Evolutionary conservation across 129 eudicot genomes (phyloP).

Genomic region (Solidago caesia): DNA sequence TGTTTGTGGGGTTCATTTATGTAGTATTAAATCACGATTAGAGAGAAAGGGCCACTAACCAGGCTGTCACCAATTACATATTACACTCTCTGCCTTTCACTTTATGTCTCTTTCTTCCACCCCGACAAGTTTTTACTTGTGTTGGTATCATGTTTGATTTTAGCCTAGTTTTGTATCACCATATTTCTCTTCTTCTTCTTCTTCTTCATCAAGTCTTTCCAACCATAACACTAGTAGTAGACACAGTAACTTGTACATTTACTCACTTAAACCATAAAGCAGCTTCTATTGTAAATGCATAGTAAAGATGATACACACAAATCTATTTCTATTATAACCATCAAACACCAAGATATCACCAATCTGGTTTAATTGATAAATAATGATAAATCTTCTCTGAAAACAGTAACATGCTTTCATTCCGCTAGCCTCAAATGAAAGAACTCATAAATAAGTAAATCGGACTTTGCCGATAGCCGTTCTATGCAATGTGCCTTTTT

Average conservation of each 20-base stretch:
- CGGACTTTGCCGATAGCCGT: too few species aligned
- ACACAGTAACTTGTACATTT: background rate
- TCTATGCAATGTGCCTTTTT: background rate
- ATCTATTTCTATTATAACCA: background rate
- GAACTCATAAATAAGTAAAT: too few species aligned
- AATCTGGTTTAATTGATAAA: background rate
- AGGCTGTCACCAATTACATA: constrained; percentile 45
- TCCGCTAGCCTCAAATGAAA: background rate
- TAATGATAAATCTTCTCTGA: background rate
- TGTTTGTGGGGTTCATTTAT: constrained; percentile 43
- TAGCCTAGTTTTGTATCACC: constrained; percentile 10
- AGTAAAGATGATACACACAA: background rate
- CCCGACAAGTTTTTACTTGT: constrained; percentile 33
- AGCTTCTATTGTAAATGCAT: background rate
- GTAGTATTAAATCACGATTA: constrained; percentile 32
- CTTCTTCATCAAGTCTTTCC: constrained; percentile 6
- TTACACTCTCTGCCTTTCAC: constrained; percentile 25
- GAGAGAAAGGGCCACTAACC: constrained; percentile 39
- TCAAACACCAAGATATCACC: constrained; percentile 8
- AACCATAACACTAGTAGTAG: background rate
- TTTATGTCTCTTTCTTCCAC: constrained; percentile 51
- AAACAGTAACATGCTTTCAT: background rate
- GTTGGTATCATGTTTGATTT: constrained; percentile 35
- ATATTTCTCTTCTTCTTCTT: background rate
- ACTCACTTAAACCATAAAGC: constrained; percentile 11